Conservation (phyloP, 148 eudicot genomes). For the Camellia japonica region DNA sequence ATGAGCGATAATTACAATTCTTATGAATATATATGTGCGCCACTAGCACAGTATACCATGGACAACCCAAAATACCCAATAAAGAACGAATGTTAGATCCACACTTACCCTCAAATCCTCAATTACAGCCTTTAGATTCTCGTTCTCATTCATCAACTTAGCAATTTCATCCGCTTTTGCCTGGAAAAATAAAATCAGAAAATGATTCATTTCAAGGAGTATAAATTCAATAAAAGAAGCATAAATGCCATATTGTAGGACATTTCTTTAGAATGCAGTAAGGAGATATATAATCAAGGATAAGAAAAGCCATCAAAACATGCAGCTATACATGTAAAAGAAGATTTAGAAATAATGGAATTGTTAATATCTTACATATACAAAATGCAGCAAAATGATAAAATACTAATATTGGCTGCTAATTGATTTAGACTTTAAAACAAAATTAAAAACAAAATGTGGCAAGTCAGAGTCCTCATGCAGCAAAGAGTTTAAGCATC, state of each 20-base stretch:
- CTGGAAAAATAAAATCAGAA: slow-evolving; percentile 37
- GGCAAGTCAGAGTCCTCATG: not conserved
- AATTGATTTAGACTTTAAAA: not conserved
- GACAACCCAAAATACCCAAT: not conserved
- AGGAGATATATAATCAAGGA: not conserved
- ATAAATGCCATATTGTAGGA: not conserved
- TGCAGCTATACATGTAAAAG: slow-evolving; percentile 1
- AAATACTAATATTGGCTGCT: not conserved
- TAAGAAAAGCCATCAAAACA: slow-evolving; percentile 15
- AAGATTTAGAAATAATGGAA: not conserved
- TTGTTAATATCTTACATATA: not conserved
- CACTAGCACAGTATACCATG: not conserved
- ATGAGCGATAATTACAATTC: not conserved
- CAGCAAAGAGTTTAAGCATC: slow-evolving; percentile 9
- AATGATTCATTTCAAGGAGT: slow-evolving; percentile 10
- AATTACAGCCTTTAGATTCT: slow-evolving; percentile 63
- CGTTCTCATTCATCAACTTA: slow-evolving; percentile 88
- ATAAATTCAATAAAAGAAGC: not conserved
- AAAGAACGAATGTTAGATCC: not conserved
- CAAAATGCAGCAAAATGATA: not conserved
- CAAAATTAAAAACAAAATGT: not conserved
- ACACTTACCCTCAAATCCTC: slow-evolving; percentile 66
- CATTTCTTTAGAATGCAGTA: not conserved
- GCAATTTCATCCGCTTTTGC: slow-evolving; percentile 98
- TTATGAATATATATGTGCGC: not conserved